Conservation (phyloP, 305 asterid species). For the Fraxinus ornus region DNA sequence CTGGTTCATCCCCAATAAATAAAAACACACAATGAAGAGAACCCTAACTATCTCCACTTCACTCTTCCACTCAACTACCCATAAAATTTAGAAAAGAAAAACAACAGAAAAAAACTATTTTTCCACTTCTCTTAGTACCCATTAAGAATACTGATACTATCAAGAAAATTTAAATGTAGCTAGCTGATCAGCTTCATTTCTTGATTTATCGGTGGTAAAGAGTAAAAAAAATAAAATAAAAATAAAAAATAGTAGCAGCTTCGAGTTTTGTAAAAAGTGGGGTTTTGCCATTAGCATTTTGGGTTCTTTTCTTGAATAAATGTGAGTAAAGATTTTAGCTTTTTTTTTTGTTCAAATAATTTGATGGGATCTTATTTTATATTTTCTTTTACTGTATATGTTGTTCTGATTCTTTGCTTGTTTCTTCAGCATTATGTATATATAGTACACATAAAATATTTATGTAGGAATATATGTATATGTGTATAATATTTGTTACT, state of each 20-base stretch:
- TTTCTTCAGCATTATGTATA: slow-evolving; percentile 26
- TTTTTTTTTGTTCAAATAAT: slow-evolving; percentile 1
- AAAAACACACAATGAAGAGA: neutral
- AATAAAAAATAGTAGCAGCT: neutral
- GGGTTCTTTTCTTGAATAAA: slow-evolving; percentile 38
- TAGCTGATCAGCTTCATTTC: neutral
- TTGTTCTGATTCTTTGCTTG: slow-evolving; percentile 47
- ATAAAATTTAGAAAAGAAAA: neutral
- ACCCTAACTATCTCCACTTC: slow-evolving; percentile 25
- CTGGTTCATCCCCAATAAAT: neutral
- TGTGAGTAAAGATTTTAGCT: slow-evolving; percentile 42
- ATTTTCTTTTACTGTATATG: neutral
- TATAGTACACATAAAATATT: neutral
- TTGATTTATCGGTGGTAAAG: neutral
- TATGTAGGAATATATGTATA: neutral
- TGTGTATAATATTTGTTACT: slow-evolving; percentile 14
- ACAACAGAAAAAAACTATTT: neutral
- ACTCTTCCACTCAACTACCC: neutral
- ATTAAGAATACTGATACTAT: neutral
- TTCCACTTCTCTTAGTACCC: neutral
- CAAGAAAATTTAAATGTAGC: neutral
- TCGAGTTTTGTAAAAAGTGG: neutral
- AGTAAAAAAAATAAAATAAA: no score
- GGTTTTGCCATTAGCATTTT: slow-evolving; percentile 12
- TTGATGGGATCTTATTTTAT: slow-evolving; percentile 30